Conservation (phyloP, 2,329 filamentous ascomycete genomes). For the Coniosporium tulheliwenetii region DNA sequence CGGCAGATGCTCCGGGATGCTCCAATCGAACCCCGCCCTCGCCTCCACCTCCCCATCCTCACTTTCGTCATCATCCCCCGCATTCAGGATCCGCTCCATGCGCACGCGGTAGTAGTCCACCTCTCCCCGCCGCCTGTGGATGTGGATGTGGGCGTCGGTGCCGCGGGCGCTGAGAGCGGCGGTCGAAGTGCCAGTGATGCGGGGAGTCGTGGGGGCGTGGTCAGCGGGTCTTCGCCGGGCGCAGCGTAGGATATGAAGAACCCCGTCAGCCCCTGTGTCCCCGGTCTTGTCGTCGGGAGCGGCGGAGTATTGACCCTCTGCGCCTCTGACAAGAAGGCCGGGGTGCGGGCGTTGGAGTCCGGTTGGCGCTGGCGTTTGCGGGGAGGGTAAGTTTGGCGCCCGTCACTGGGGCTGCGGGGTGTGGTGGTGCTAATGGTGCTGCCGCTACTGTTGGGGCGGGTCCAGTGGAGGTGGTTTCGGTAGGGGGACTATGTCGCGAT, state of each 20-base stretch:
- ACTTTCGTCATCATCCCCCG: too few species aligned
- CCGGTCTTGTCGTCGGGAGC: conserved; percentile 6
- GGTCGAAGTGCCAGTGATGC: too few species aligned
- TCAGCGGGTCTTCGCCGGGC: neutral
- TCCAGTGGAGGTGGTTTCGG: too few species aligned
- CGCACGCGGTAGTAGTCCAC: conserved; percentile 4
- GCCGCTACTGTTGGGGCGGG: too few species aligned
- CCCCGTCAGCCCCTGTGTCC: conserved; percentile 3
- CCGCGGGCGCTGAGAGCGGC: neutral
- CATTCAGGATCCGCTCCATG: neutral
- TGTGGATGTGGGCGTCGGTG: neutral
- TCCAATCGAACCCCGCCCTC: conserved; percentile 19
- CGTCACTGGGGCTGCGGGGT: too few species aligned
- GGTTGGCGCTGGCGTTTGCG: too few species aligned
- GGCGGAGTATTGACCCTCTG: conserved; percentile 12
- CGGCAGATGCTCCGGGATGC: conserved; percentile 28
- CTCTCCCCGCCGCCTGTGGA: neutral
- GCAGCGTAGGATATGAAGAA: conserved; percentile 10
- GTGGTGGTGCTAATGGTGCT: too few species aligned
- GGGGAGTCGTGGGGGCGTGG: neutral
- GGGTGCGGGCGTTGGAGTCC: too few species aligned
- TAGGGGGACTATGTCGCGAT: too few species aligned
- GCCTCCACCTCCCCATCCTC: conserved; percentile 9
- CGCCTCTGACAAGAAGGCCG: neutral
- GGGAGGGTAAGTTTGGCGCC: too few species aligned